Base-by-base conservation (phyloP, 164 flowering plant species). In the Magnolia changhungtana region DNA sequence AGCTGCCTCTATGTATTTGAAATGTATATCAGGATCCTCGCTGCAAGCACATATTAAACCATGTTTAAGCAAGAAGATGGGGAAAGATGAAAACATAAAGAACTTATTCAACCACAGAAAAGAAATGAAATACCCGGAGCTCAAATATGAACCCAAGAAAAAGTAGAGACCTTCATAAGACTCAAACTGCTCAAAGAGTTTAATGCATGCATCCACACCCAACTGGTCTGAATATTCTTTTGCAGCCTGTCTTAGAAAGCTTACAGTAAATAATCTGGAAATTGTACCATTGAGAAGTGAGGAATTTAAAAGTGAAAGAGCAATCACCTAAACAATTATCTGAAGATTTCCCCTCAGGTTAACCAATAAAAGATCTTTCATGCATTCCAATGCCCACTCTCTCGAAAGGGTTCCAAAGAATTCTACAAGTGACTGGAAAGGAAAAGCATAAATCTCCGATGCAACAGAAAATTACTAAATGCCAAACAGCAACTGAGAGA, bases 351-450 rank as follows among this genome's bases (percentile, higher is more conserved):
- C 99, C 76, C 98, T 89, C 59, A 94, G 82, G 83, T 96, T 96
- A 74, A 96, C 98, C 71, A 96, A 76, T 65, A 96, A 75, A 77
- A 96, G 98, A 77, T 96, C 99, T 83, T 96, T 96, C 99, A 96
- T 96, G 88, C 99, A 94, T 85, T 96, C 99, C 81, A 96, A 76
- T 19, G 99, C 98, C 99, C 99, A 96, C 78, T 96, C 99, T 66
- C 85, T 81, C 8, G 99, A 95, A 76, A 96, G 95, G 52, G 99
- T 93, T 50, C 99, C 99, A 88, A 96, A 96, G 78, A 94, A 96
- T 83, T 96, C 99, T 16, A 96, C 99, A 75, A 96, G 96, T 9
- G 98, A 81, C 99, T 96, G 93, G 79, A 85, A 77, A 68, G 14
- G 20, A 29, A 68, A 68, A 11, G n/a, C 18, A 68, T 29, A 29